Base-by-base conservation (phyloP, 371 early-diverging fungal genomes). In the Fennellomyces sp. region DNA sequence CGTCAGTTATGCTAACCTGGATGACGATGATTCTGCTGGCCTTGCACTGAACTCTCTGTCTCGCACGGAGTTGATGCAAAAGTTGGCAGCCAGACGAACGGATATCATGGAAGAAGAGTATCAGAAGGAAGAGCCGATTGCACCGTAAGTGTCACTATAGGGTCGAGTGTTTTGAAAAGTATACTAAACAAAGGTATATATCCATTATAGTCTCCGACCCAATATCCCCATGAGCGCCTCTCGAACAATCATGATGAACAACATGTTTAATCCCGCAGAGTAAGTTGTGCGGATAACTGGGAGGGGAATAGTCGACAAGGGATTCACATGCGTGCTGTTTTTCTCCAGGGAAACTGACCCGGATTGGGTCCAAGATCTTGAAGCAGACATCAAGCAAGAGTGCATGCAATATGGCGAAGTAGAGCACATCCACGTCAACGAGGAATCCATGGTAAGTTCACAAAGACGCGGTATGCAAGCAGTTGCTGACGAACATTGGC, bases 221-320 rank as follows among this genome's bases (percentile, higher is more conserved):
- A 72, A 76, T 47, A 76, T 86, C 35, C 78, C 75, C 31, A 63
- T 65, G 29, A 68, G 63, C 36, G 67, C 81, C 12, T 69, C 85
- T 17, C 83, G 85, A 17, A 84, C 85, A 52, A 75, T 94, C n/a
- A 72, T 92, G 69, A 71, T 97, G 63, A 89, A 87, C 60, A 94
- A 97, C 62, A 95, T 96, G 97, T 96, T 96, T 66, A 86, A 95
- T 51, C 95, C 95, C 17, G 86, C 75, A 35, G 92, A 94, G 91
- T 93, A 87, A 73, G 88, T 78, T 6, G 4, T 13, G 13, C 6
- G 35, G 35, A 8, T 33, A 41, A 41, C 15, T n/a, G 2, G 15
- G 35, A 15, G 15, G n/a, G 28, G 23, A 19, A 42, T 19, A 17
- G n/a, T 3, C 25, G n/a, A n/a, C n/a, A n/a, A n/a, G n/a, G n/a